A percentile compares a stretch with the other conserved stretches of the same genome.
phyloP scores from a whole-genome alignment of 177 flowering plant genomes.

The Vitis hybrid region DNA sequence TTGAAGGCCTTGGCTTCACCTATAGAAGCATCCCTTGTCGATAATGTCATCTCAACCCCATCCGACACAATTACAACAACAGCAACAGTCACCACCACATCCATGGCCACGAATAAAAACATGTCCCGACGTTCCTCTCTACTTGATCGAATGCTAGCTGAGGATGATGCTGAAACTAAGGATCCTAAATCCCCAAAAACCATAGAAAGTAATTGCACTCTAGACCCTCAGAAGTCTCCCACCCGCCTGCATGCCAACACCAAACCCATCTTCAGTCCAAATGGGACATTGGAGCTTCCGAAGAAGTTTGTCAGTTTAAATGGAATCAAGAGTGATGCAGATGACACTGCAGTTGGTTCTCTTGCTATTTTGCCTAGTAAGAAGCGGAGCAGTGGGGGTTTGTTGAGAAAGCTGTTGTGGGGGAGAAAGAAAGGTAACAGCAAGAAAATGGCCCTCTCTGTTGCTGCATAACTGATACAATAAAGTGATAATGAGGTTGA shows the following conservation, averaged over 20 bases:
- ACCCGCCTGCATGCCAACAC: neutral
- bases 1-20: constrained; percentile 70
- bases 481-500: neutral
- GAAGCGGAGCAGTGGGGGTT: constrained; percentile 42
- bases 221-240: constrained; percentile 23
- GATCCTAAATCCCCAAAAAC: constrained; percentile 34
- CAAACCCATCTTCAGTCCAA: constrained; percentile 7
- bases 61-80: constrained; percentile 16
- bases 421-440: constrained; percentile 58
- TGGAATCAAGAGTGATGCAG: constrained; percentile 15
- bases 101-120: constrained; percentile 17
- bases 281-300: constrained; percentile 7
- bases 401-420: constrained; percentile 57
- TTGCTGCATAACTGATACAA: constrained; percentile 6
- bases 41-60: constrained; percentile 45
- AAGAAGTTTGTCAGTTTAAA: constrained; percentile 18
- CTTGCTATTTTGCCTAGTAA: constrained; percentile 60
- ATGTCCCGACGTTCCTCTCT: constrained; percentile 50
- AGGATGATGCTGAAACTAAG: constrained; percentile 38
- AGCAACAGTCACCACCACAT: constrained; percentile 3
- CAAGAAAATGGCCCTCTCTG: constrained; percentile 33
- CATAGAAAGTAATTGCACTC: constrained; percentile 39
- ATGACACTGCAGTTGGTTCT: constrained; percentile 25
- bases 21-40: constrained; percentile 46
- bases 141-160: constrained; percentile 70